Evolutionary conservation across 2,329 filamentous ascomycete genomes (phyloP).

Genomic region (Metarhizium guizhouense): DNA sequence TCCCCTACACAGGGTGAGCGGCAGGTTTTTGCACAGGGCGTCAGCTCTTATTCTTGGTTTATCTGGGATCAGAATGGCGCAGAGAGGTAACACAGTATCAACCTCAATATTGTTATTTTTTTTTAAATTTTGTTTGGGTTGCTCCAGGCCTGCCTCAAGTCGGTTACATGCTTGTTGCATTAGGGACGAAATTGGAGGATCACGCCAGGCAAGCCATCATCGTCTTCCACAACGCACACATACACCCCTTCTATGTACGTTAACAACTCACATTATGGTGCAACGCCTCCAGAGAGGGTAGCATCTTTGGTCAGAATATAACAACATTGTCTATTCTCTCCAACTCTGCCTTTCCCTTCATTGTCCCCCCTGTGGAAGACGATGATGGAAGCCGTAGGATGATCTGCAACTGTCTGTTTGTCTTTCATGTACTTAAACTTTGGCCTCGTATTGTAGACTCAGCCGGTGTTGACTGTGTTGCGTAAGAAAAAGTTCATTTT

Average conservation of each 20-base stretch:
- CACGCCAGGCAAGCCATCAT: slow-evolving; percentile 60
- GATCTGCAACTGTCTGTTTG: slow-evolving; percentile 20
- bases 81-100: slow-evolving; percentile 8
- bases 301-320: slow-evolving; percentile 33
- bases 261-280: slow-evolving; percentile 36
- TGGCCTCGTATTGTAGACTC: slow-evolving; percentile 6
- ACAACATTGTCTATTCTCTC: slow-evolving; percentile 29
- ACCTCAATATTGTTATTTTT: slow-evolving; percentile 6
- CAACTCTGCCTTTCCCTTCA: slow-evolving; percentile 25
- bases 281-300: slow-evolving; percentile 20
- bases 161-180: not conserved
- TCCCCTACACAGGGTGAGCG: slow-evolving; percentile 16
- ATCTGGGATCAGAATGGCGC: slow-evolving; percentile 12
- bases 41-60: slow-evolving; percentile 16
- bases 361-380: slow-evolving; percentile 43
- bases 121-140: slow-evolving; percentile 7
- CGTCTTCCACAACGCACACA: slow-evolving; percentile 48
- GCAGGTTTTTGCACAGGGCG: slow-evolving; percentile 21
- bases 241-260: slow-evolving; percentile 49
- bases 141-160: slow-evolving; percentile 7
- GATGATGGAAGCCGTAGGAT: slow-evolving; percentile 53
- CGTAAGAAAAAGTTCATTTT: not conserved
- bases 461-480: slow-evolving; percentile 12
- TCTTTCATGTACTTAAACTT: slow-evolving; percentile 7
- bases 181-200: slow-evolving; percentile 8